Conservation (phyloP, 768 basidiomycete genomes). For the Pleurotus platypus region DNA sequence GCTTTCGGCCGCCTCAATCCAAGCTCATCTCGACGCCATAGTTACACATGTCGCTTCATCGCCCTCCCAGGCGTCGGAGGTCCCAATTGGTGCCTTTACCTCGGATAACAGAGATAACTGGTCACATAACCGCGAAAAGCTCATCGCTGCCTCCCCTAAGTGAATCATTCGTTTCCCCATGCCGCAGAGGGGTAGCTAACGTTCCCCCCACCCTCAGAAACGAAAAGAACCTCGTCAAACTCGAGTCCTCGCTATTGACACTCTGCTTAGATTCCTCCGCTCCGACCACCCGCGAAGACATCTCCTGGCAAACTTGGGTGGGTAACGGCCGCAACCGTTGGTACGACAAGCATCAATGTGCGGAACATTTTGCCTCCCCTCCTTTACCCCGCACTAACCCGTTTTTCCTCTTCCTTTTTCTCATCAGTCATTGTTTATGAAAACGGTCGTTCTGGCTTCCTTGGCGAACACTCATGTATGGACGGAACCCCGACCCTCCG, state of each 20-base stretch:
- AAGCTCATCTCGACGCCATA: slow-evolving; percentile 71
- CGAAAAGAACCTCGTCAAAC: too few relatives aligned
- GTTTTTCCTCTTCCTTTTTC: background rate
- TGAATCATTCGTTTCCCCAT: slow-evolving; percentile 12
- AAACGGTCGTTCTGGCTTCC: slow-evolving; percentile 91
- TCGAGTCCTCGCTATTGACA: too few relatives aligned
- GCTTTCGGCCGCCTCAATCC: slow-evolving; percentile 77
- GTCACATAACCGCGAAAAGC: slow-evolving; percentile 67
- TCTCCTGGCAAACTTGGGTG: slow-evolving; percentile 82
- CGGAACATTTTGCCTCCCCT: slow-evolving; percentile 22
- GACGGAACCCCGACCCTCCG: slow-evolving; percentile 95
- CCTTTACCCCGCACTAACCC: background rate
- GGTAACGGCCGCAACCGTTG: slow-evolving; percentile 90
- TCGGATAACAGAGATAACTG: slow-evolving; percentile 88
- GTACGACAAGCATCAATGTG: slow-evolving; percentile 96
- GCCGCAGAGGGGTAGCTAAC: too few relatives aligned
- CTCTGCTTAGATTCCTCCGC: slow-evolving; percentile 73
- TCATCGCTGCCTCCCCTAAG: slow-evolving; percentile 56
- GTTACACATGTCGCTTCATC: slow-evolving; percentile 14
- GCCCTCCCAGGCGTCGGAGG: slow-evolving; percentile 20
- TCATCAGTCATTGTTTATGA: slow-evolving; percentile 85
- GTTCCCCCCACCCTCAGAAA: too few relatives aligned
- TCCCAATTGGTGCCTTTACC: slow-evolving; percentile 79
- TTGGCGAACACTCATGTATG: slow-evolving; percentile 85
- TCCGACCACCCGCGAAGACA: slow-evolving; percentile 78